Conservation (phyloP, 345 rosid genomes). For the Iberis pinnata region DNA sequence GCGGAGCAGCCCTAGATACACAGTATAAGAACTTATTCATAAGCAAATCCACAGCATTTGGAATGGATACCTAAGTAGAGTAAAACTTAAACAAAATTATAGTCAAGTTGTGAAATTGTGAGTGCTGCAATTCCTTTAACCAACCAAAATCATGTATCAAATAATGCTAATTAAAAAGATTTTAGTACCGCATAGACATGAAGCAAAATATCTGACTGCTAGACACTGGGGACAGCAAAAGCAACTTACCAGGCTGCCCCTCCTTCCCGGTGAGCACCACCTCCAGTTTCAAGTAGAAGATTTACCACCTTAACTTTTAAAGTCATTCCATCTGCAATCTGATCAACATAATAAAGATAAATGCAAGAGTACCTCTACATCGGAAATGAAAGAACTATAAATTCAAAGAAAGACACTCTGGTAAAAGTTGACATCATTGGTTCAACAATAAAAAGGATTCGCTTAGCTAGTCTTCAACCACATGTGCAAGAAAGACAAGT, state of each 20-base stretch:
- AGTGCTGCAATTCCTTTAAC: not conserved
- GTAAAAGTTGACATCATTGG: slow-evolving; percentile 10
- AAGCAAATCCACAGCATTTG: slow-evolving; percentile 5
- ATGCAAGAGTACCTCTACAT: not conserved
- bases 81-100: too few species aligned
- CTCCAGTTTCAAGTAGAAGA: slow-evolving; percentile 88
- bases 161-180: not conserved
- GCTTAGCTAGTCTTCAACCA: slow-evolving; percentile 5
- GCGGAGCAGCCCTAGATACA: slow-evolving; percentile 75
- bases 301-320: slow-evolving; percentile 78
- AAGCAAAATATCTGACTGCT: not conserved
- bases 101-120: not conserved
- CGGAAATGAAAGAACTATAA: slow-evolving; percentile 9
- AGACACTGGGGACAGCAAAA: slow-evolving; percentile 9
- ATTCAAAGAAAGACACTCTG: not conserved
- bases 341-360: slow-evolving; percentile 23
- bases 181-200: slow-evolving; percentile 2
- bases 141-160: not conserved
- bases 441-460: not conserved
- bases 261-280: slow-evolving; percentile 59
- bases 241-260: slow-evolving; percentile 82
- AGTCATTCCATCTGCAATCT: slow-evolving; percentile 99
- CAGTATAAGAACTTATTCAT: slow-evolving; percentile 18
- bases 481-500: not conserved
- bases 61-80: too few species aligned